These are phyloP conservation scores for Claviceps paspali DNA, from an alignment of 2,329 filamentous ascomycete species.

Conservation along the genomic window DNA sequence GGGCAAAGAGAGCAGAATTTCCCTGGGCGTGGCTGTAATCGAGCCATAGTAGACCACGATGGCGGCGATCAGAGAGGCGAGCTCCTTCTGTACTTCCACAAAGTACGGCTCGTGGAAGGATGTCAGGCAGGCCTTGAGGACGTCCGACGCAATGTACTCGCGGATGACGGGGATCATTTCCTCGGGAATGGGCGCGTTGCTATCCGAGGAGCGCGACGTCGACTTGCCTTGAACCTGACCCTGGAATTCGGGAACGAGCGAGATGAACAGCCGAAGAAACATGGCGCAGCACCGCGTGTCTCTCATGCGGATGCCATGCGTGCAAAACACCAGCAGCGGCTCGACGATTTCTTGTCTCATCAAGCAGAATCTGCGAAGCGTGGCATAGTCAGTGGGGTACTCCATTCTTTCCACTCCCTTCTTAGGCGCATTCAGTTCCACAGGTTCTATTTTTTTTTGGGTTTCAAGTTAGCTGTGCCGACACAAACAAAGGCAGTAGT, in stretches of 20 bases:
- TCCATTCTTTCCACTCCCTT: too few species aligned
- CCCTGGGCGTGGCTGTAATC: slow-evolving; percentile 52
- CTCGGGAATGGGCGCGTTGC: slow-evolving; percentile 32
- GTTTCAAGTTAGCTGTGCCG: slow-evolving; percentile 2
- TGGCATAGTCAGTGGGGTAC: too few species aligned
- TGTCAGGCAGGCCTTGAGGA: slow-evolving; percentile 77
- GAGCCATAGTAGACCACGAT: slow-evolving; percentile 66
- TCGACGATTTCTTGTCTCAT: slow-evolving; percentile 66
- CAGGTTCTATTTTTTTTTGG: too few species aligned
- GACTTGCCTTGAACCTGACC: slow-evolving; percentile 10
- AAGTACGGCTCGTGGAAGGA: slow-evolving; percentile 93
- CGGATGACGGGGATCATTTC: slow-evolving; percentile 53
- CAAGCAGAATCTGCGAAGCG: slow-evolving; percentile 71
- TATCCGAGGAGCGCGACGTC: too few species aligned
- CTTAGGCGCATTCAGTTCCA: too few species aligned
- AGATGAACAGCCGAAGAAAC: slow-evolving; percentile 73
- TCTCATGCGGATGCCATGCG: slow-evolving; percentile 75
- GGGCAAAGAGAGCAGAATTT: slow-evolving; percentile 66
- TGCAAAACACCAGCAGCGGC: slow-evolving; percentile 80
- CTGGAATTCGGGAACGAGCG: slow-evolving; percentile 65
- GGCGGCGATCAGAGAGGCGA: slow-evolving; percentile 73
- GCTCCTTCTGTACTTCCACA: slow-evolving; percentile 85
- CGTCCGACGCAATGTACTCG: slow-evolving; percentile 78
- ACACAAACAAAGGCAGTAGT: too few species aligned
- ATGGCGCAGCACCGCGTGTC: slow-evolving; percentile 80